phyloP scores from a whole-genome alignment of 306 rosid genomes.

The Elaeagnus macrophylla region DNA sequence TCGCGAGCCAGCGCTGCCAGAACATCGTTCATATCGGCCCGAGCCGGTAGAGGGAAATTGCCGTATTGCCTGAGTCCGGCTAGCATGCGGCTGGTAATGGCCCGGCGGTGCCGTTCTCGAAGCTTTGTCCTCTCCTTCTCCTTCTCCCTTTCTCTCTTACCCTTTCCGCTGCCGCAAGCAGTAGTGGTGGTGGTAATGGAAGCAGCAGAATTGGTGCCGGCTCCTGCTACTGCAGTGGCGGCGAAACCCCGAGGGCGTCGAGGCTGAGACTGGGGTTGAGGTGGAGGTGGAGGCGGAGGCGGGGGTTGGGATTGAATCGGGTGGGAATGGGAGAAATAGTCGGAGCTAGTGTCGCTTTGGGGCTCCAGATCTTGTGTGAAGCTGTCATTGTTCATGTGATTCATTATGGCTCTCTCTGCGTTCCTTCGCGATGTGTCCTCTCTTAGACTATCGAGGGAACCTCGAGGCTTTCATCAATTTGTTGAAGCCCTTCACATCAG shows the following conservation, averaged over 20 bases:
- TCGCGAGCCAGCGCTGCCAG: conserved; percentile 97
- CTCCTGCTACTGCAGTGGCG: conserved; percentile 22
- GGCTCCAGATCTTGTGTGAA: conserved; percentile 57
- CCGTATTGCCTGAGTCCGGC: conserved; percentile 97
- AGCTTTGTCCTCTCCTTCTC: conserved; percentile 98
- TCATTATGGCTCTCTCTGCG: background rate
- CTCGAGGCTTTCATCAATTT: too few species aligned
- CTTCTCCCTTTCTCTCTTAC: conserved; percentile 78
- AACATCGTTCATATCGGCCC: conserved; percentile 96
- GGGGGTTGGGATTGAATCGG: conserved; percentile 16
- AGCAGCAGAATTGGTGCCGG: conserved; percentile 3
- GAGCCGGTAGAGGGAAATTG: conserved; percentile 90
- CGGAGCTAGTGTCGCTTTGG: conserved; percentile 61
- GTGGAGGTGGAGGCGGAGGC: conserved; percentile 10
- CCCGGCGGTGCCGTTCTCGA: conserved; percentile 95
- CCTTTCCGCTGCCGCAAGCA: conserved; percentile 32
- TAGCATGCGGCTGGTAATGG: conserved; percentile 93
- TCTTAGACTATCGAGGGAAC: too few species aligned
- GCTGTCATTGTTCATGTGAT: conserved; percentile 27
- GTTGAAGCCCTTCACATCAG: too few species aligned
- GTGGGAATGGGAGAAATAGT: conserved; percentile 34
- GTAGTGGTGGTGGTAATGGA: conserved; percentile 4
- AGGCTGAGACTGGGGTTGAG: conserved; percentile 42
- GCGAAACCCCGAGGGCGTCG: conserved; percentile 97
- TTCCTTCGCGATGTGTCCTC: background rate